Conservation (phyloP, 2,329 filamentous ascomycete species). For the Monosporascus sp. region DNA sequence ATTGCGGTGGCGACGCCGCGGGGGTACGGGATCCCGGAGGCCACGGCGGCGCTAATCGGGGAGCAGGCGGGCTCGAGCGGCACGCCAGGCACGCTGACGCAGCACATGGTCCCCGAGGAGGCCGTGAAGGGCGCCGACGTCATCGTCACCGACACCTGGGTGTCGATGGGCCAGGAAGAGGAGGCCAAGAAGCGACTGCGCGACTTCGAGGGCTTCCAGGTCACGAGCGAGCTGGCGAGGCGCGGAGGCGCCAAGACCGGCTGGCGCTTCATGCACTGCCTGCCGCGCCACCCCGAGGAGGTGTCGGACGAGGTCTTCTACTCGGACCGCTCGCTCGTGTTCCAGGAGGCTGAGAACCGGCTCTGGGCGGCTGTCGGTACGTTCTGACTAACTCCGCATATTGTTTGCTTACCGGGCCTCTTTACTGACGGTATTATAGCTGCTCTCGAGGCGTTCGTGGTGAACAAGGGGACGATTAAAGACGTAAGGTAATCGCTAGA, state of each 20-base stretch:
- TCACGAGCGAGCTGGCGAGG: conserved; percentile 79
- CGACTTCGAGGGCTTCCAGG: conserved; percentile 85
- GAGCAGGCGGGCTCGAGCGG: conserved; percentile 53
- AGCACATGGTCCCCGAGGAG: conserved; percentile 78
- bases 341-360: conserved; percentile 90
- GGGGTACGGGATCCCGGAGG: conserved; percentile 74
- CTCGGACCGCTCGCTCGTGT: conserved; percentile 77
- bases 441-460: conserved; percentile 81
- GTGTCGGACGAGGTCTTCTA: conserved; percentile 96
- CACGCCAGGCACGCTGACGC: conserved; percentile 60
- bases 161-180: conserved; percentile 95
- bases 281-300: conserved; percentile 88
- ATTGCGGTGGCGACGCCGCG: conserved; percentile 81
- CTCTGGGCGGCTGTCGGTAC: conserved; percentile 80
- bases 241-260: conserved; percentile 77
- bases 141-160: conserved; percentile 94
- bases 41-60: conserved; percentile 69
- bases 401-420: not conserved
- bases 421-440: conserved; percentile 37
- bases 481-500: not conserved
- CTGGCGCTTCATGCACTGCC: conserved; percentile 99
- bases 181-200: conserved; percentile 72
- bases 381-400: conserved; percentile 25
- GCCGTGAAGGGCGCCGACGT: conserved; percentile 82
- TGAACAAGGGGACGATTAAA: conserved; percentile 81